Percentiles rank a stretch among this genome's conserved stretches.
Evolutionary conservation across 2,329 filamentous ascomycete species (phyloP).

Genomic region (Parastagonospora nodorum): DNA sequence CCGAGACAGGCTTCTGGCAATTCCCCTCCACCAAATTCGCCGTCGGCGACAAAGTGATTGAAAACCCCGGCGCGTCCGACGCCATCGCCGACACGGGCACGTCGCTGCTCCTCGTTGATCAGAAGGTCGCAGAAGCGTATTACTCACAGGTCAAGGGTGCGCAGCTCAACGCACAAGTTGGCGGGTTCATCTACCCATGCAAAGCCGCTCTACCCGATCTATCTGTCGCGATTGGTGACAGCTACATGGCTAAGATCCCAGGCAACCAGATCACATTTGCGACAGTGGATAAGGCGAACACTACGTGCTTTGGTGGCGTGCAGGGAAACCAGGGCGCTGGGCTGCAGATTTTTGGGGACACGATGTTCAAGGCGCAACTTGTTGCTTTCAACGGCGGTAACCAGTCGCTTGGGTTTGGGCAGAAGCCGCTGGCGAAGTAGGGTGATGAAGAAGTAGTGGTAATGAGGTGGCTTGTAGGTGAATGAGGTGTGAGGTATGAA

Average conservation of each 20-base stretch:
- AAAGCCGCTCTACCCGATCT: slow-evolving; percentile 49
- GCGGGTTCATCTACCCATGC: slow-evolving; percentile 54
- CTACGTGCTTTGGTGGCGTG: slow-evolving; percentile 70
- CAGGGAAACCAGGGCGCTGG: slow-evolving; percentile 60
- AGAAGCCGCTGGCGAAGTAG: slow-evolving; percentile 24
- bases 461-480: not conserved
- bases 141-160: slow-evolving; percentile 50
- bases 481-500: too few species aligned
- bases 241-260: slow-evolving; percentile 62
- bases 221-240: slow-evolving; percentile 61
- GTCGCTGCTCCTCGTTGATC: slow-evolving; percentile 65
- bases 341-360: slow-evolving; percentile 68
- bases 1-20: slow-evolving; percentile 70
- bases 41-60: slow-evolving; percentile 60
- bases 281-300: slow-evolving; percentile 45
- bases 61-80: slow-evolving; percentile 55
- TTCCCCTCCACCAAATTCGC: slow-evolving; percentile 63
- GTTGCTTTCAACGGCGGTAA: slow-evolving; percentile 64
- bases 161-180: slow-evolving; percentile 41
- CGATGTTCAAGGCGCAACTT: slow-evolving; percentile 64
- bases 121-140: slow-evolving; percentile 55
- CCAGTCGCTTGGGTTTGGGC: slow-evolving; percentile 59
- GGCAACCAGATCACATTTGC: slow-evolving; percentile 52
- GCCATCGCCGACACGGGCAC: slow-evolving; percentile 63
- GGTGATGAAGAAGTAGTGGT: slow-evolving; percentile 1